Percentiles rank a stretch among this genome's conserved stretches.
Conservation (phyloP, 148 eudicot genomes). For the Chenopodium formosanum region DNA sequence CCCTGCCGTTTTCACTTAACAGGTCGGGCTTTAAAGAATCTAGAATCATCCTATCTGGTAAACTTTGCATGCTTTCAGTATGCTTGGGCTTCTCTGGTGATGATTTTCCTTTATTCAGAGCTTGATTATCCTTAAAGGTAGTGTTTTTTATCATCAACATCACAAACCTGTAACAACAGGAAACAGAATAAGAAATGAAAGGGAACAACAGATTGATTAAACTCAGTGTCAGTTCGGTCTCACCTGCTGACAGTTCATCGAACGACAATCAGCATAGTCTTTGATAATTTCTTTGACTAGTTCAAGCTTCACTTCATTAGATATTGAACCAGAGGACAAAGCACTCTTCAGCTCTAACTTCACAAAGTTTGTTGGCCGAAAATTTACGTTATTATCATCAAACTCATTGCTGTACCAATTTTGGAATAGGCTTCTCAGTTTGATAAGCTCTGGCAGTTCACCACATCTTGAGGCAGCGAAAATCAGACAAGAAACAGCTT, state of each 20-base stretch:
- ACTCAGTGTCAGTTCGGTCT: background rate
- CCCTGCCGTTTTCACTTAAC: too few relatives aligned
- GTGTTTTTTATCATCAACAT: too few relatives aligned
- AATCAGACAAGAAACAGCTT: conserved; percentile 22
- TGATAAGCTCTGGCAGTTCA: conserved; percentile 24
- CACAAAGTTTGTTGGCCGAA: conserved; percentile 22
- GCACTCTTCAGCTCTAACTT: conserved; percentile 16
- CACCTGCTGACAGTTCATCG: conserved; percentile 5
- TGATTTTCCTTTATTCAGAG: too few relatives aligned
- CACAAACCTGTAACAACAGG: too few relatives aligned
- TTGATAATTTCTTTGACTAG: conserved; percentile 16
- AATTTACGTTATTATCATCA: conserved; percentile 22
- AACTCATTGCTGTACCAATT: conserved; percentile 20
- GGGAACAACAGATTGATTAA: too few relatives aligned
- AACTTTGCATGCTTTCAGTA: too few relatives aligned
- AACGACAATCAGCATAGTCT: background rate
- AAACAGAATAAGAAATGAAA: too few relatives aligned
- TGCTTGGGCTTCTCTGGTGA: too few relatives aligned
- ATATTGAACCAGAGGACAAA: conserved; percentile 1
- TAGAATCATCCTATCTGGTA: too few relatives aligned
- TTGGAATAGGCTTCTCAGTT: conserved; percentile 22
- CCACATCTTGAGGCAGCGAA: conserved; percentile 38
- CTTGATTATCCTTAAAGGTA: too few relatives aligned
- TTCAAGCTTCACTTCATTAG: conserved; percentile 18
- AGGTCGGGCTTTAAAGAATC: too few relatives aligned